Evolutionary conservation across 345 rosid genomes (phyloP), one percentile per base, ranked within the genome.

Genomic region (Orychophragmus violaceus): DNA sequence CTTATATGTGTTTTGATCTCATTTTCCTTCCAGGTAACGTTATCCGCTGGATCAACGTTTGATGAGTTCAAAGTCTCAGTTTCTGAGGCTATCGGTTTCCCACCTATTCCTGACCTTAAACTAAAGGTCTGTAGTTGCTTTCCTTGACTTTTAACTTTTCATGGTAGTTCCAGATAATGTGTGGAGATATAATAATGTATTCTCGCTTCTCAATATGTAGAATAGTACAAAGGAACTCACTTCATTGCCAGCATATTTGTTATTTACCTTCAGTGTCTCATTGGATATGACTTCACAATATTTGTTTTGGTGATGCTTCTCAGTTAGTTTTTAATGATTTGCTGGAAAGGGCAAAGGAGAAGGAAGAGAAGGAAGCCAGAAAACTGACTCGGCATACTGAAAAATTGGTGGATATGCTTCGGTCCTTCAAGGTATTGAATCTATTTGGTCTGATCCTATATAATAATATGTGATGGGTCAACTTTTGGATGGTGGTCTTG

Each of bases 281-380:
- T 48, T 68, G 69, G 21, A 68, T 68, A 56, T 46, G 69, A 68
- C 74, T 46, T 35, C 44, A 55, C 51, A 44, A 21, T 30, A 50
- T 60, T 24, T 52, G 69, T 52, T 67, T 58, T 67, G 25, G 61
- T 55, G 19, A 46, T 62, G 44, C 37, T 67, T 70, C 78, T 58
- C 84, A 94, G 99, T 55, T 88, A 50, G 74, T 84, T 65, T 85
- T 84, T 72, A 95, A 85, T 52, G 97, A 90, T 60, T 75, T 94
- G 78, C 81, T 90, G 76, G 94, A 82, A 76, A 94, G 86, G 77
- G 88, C 76, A 27, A 84, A 64, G 79, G 96, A 85, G 72, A 94
- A 88, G 76, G 96, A 88, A 79, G 97, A 87, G 82, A 93, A 88
- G 74, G 97, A 88, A 62, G 92, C 88, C 46, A 87, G 84, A 79